A percentile compares a stretch with the other conserved stretches of the same genome.
These are phyloP conservation scores for Meira miltonrushii DNA, from an alignment of 1,284 basidiomycete species.

Conservation along the genomic window DNA sequence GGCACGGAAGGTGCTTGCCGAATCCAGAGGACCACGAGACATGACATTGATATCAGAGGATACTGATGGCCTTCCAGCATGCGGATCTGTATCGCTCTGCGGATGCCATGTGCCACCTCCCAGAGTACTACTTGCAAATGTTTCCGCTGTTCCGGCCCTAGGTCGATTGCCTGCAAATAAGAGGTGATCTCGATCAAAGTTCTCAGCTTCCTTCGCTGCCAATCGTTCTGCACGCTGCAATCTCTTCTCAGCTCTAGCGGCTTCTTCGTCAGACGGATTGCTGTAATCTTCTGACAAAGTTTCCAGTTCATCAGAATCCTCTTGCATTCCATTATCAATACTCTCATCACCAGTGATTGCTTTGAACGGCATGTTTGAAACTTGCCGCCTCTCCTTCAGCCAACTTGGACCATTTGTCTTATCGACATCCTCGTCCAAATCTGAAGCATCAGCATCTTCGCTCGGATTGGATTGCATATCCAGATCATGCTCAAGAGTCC, in stretches of 20 bases:
- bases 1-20: background rate
- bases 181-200: conserved; percentile 9
- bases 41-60: background rate
- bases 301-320: conserved; percentile 21
- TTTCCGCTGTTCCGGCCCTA: conserved; percentile 29
- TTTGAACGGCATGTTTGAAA: background rate
- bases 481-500: conserved; percentile 4
- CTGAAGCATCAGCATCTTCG: conserved; percentile 39
- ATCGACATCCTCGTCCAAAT: conserved; percentile 21
- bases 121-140: conserved; percentile 31
- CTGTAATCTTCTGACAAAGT: conserved; percentile 32
- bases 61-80: background rate
- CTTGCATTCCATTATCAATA: background rate
- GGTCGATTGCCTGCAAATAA: conserved; percentile 8
- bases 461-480: conserved; percentile 41
- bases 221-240: conserved; percentile 24
- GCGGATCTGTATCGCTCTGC: background rate
- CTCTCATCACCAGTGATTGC: background rate
- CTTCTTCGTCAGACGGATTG: conserved; percentile 45
- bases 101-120: background rate
- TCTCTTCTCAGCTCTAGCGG: conserved; percentile 25
- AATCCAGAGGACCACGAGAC: conserved; percentile 12
- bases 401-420: background rate
- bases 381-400: conserved; percentile 2
- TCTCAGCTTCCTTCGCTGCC: background rate